These are phyloP conservation scores for Truncatella angustata DNA, from an alignment of 2,329 filamentous ascomycete species.

Conservation along the genomic window DNA sequence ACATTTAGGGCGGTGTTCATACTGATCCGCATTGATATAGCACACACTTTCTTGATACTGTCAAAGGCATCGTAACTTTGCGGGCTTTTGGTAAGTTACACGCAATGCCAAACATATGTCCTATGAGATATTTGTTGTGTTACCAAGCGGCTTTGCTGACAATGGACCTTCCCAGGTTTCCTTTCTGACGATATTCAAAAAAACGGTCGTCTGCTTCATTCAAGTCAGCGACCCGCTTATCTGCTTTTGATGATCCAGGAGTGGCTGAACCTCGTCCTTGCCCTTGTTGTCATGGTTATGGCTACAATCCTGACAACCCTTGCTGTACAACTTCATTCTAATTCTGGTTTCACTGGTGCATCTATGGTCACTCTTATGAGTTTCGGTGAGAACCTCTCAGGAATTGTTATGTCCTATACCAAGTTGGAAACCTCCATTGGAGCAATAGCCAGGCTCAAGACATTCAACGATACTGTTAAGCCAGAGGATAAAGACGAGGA, in stretches of 20 bases:
- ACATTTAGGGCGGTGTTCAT: neutral
- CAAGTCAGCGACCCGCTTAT: constrained; percentile 50
- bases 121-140: constrained; percentile 17
- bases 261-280: constrained; percentile 23
- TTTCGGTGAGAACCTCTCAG: constrained; percentile 25
- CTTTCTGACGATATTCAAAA: constrained; percentile 36
- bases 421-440: constrained; percentile 5
- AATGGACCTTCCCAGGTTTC: constrained; percentile 30
- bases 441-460: constrained; percentile 26
- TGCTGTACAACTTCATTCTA: constrained; percentile 20
- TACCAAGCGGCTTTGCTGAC: neutral
- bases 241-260: constrained; percentile 48
- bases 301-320: constrained; percentile 21
- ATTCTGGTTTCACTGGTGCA: constrained; percentile 24
- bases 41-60: constrained; percentile 45
- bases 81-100: constrained; percentile 48
- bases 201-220: constrained; percentile 42
- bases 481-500: constrained; percentile 22
- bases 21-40: constrained; percentile 7
- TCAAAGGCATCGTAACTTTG: constrained; percentile 45
- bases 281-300: constrained; percentile 16
- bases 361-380: constrained; percentile 31
- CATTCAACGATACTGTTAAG: constrained; percentile 21
- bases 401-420: constrained; percentile 23
- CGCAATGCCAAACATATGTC: neutral